These are phyloP conservation scores for Lactarius sp. DNA, from an alignment of 768 basidiomycete species.

Conservation along the genomic window DNA sequence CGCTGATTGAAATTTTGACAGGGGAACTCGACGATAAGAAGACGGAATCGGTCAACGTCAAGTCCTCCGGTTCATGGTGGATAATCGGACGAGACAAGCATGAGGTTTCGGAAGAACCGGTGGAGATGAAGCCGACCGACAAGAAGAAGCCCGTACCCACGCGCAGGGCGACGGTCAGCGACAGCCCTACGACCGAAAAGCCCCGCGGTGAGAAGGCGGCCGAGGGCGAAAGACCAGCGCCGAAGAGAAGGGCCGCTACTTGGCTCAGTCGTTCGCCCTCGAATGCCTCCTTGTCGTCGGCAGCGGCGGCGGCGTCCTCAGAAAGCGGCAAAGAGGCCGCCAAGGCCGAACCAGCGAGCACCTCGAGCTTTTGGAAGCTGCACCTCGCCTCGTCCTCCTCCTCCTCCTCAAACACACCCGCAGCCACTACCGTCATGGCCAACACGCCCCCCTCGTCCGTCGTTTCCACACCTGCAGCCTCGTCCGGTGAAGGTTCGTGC, in stretches of 20 bases:
- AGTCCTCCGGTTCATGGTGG: slow-evolving; percentile 52
- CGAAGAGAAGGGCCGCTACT: slow-evolving; percentile 8
- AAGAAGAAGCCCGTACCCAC: slow-evolving; percentile 18
- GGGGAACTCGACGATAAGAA: slow-evolving; percentile 62
- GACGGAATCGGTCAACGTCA: slow-evolving; percentile 60
- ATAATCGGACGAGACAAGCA: slow-evolving; percentile 33
- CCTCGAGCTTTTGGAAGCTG: slow-evolving; percentile 20
- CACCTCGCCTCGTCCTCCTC: slow-evolving; percentile 2
- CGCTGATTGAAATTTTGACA: slow-evolving; percentile 28
- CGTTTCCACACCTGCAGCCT: slow-evolving; percentile 6
- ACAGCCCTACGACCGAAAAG: slow-evolving; percentile 6
- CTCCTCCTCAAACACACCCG: slow-evolving; percentile 7
- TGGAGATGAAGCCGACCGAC: slow-evolving; percentile 9
- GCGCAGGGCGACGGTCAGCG: slow-evolving; percentile 15
- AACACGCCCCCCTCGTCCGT: background rate
- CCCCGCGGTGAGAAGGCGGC: background rate
- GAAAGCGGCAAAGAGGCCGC: slow-evolving; percentile 15
- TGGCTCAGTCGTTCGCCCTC: slow-evolving; percentile 23
- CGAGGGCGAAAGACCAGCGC: slow-evolving; percentile 6
- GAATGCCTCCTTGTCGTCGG: slow-evolving; percentile 10
- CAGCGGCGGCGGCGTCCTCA: background rate
- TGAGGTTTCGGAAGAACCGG: slow-evolving; percentile 7
- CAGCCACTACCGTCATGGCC: slow-evolving; percentile 5
- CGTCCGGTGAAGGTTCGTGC: slow-evolving; percentile 23
- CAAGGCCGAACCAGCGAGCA: slow-evolving; percentile 7